Evolutionary conservation across 208 protist genomes (phyloP), one percentile per base, ranked within the genome.

Genomic region (Leishmania turanica): DNA sequence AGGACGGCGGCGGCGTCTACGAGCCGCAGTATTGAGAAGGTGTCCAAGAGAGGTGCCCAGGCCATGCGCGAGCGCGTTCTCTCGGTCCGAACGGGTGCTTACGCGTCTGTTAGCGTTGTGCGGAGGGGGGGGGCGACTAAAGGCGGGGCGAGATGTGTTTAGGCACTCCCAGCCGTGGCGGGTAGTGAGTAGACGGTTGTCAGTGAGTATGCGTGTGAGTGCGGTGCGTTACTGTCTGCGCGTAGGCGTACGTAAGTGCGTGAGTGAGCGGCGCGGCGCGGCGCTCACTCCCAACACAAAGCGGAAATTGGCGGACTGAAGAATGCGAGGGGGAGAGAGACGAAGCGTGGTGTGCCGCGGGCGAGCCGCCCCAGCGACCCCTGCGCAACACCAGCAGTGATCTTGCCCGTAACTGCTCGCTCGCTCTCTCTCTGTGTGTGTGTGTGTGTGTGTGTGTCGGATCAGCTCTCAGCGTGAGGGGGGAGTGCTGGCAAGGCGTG

Each of bases 1-100:
- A 78, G 21, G 81, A 85, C 6, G 81, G 76, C 27, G 76, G 64
- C 49, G 64, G 76, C 47, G 82, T 85, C 24, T 85, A 85, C 64
- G 82, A 85, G 51, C 82, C 77, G 34, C 82, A 81, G 71, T 85
- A 85, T 60, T 85, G 51, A 74, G 9, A 66, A 15, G 45, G n/a
- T 15, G 31, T n/a, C 27, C 47, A 24, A 58, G 11, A 37, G 47
- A 58, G 70, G 70, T 5, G 21, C 11, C n/a, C 19, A 71, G 3
- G 15, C 15, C 66, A 37, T 72, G 68, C 34, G 49, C 17, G 21
- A n/a, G 34, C 15, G 19, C 4, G 40, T 37, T 5, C n/a, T 49
- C n/a, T 13, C 4, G 6, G 34, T 47, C 8, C 6, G 40, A 34
- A 45, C 0, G 65, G 27, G 49, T 54, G 31, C 42, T 47, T 60